Base-by-base conservation (phyloP, 768 basidiomycete species). In the Mycena venus region DNA sequence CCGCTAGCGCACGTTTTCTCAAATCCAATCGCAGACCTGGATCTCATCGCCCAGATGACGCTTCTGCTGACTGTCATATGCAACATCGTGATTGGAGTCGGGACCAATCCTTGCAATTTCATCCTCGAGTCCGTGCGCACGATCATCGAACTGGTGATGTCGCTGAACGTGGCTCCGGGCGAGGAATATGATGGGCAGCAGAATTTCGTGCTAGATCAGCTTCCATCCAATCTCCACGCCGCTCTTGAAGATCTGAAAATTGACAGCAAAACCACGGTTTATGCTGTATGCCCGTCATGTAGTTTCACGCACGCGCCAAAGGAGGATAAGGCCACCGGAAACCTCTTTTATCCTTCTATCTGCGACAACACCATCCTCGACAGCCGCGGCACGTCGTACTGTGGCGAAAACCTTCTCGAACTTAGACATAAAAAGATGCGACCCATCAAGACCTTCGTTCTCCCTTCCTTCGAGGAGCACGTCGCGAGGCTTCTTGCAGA, bases 381-480 rank as follows among this genome's bases (percentile, higher is more conserved):
- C 32, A 61, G 29, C 3, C 55, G 15, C 23, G 59, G 68, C 12
- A 10, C 64, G 31, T 10, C 42, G 11, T 27, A 25, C 17, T 72
- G 62, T 32, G 27, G 27, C n/a, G 34, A 31, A 31, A 23, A 14
- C 4, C 21, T 72, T 42, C 56, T 72, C 2, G 55, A 42, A 29
- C 51, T 56, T 9, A 51, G 64, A 4, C 23, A 60, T 23, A 4
- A 34, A 15, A 49, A 67, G 23, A 12, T 67, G 64, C 53, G 64
- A 4, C 78, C 76, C 12, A 64, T 73, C 9, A 78, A 78, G 53
- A 75, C 76, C 0, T 73, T 72, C 3, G 47, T 72, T 8, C 38
- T 25, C 19, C 7, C 60, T 3, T 72, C 76, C 9, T 80, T 83
- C 55, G 49, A 75, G 1, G 77, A 82, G 29, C 67, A 79, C 44